Evolutionary conservation across 164 flowering plant genomes (phyloP), one percentile per base, ranked within the genome.

Genomic region (Protea cynaroides): DNA sequence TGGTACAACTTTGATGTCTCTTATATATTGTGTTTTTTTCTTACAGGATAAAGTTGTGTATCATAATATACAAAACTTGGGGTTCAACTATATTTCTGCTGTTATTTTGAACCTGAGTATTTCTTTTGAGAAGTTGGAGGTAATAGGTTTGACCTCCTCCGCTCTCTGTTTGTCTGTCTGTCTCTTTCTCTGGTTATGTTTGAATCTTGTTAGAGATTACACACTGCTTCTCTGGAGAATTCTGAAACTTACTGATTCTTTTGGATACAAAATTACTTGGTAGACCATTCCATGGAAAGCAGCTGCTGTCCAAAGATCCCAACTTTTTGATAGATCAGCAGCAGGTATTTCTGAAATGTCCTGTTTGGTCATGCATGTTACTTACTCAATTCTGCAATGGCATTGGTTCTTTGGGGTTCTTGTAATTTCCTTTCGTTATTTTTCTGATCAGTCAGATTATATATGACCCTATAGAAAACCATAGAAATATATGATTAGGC

Each of bases 121-220:
- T 71, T 86, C 81, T 60, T 93, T 88, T 81, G 98, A 93, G 81
- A 90, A 97, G 44, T 61, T 87, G 68, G 96, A 92, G 95, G 98
- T 88, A 80, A 62, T 69, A 22, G 65, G 52, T 14, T 23, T 36
- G 51, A 37, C 10, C 46, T 8, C 13, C 46, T 40, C 14, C 46
- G 1, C 46, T 40, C 46, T 40, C 46, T 40, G 8, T 40, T 10
- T 40, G 13, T 40, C 46, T 40, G 13, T 40, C 46, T 37, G 40
- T 37, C 40, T 9, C 57, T 25, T 29, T 25, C 24, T 8, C 25
- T 24, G 36, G 10, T 54, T 25, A n/a, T 25, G 62, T 19, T 43
- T 8, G 59, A 11, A 19, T 52, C 8, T 19, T 43, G 46, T 17
- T 34, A 25, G 25, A 22, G 19, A 8, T 7, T 52, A 49, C 24